Conservation (phyloP, 805 yeast genomes). For the Allodekkera sacchari region DNA sequence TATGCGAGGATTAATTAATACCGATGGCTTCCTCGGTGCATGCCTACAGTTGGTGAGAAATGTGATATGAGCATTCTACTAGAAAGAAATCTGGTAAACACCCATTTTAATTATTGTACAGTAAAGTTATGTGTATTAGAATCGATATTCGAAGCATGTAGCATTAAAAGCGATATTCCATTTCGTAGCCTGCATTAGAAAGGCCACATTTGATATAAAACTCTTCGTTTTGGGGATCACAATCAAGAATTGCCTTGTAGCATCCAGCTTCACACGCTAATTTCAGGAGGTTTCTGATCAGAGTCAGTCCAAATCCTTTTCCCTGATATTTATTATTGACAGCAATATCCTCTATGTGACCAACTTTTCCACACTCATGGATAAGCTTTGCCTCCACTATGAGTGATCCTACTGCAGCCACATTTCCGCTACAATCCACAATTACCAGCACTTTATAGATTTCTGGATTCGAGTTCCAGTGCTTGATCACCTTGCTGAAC, state of each 20-base stretch:
- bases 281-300: constrained; percentile 54
- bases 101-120: neutral
- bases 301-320: constrained; percentile 59
- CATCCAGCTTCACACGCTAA: constrained; percentile 59
- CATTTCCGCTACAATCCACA: constrained; percentile 35
- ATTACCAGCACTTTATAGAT: constrained; percentile 69
- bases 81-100: neutral
- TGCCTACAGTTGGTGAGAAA: constrained; percentile 8
- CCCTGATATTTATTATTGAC: constrained; percentile 75
- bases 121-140: neutral
- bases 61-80: constrained; percentile 4
- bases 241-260: constrained; percentile 85
- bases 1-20: constrained; percentile 10
- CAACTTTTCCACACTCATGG: constrained; percentile 78
- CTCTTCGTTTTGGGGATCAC: constrained; percentile 71
- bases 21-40: constrained; percentile 12
- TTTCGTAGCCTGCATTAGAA: constrained; percentile 55
- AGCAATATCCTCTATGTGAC: constrained; percentile 93
- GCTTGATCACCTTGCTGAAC: constrained; percentile 43
- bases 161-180: constrained; percentile 42
- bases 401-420: constrained; percentile 81
- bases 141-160: neutral
- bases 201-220: constrained; percentile 89
- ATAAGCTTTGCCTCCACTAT: constrained; percentile 75
- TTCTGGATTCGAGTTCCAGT: constrained; percentile 47